Evolutionary conservation across 2,329 filamentous ascomycete genomes (phyloP), one percentile per base, ranked within the genome.

Genomic region (Venturia aucupariae): DNA sequence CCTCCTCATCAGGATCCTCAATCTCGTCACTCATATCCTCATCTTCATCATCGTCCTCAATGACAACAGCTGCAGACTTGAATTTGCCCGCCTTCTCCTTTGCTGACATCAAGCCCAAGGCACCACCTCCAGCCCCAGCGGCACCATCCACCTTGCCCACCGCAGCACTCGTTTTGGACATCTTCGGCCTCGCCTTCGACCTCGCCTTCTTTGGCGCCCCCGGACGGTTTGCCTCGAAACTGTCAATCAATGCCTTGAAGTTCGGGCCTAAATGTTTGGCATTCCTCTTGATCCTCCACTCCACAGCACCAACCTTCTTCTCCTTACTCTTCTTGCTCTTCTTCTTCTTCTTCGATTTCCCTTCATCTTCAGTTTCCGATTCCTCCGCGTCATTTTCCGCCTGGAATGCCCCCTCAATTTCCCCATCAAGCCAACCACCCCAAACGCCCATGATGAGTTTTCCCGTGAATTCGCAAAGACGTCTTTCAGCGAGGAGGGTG

Each of bases 191-290:
- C 24, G 55, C 59, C 65, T 68, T 71, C 62, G 77, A 75, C 54
- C 72, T 74, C 65, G 75, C 68, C 62, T 80, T 78, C 68, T 81
- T 80, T 54, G 84, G 75, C 70, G 66, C 66, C 17, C 55, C 62
- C 48, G 57, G 46, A 87, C 86, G 55, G 60, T 82, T 80, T 65
- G 88, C 84, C 70, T 96, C 92, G 4, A 97, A 79, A 73, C 88
- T 94, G 10, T 85, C 84, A 4, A 96, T 79, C 7, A 97, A 86
- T 70, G 94, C 91, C 71, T 88, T 90, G 80, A 90, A 95, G 73
- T 94, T 97, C 57, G 84, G 80, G 2, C 94, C 94, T 3, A 99
- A 82, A 71, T 85, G 86, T n/a, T 79, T 80, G 72, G 88, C 88
- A 76, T 99, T 97, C 68, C 90, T 83, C 70, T 88, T 81, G 27